Percentiles rank a stretch among this genome's conserved stretches.
These are phyloP conservation scores for Periconia digitata DNA, from an alignment of 2,329 filamentous ascomycete species.

Conservation along the genomic window DNA sequence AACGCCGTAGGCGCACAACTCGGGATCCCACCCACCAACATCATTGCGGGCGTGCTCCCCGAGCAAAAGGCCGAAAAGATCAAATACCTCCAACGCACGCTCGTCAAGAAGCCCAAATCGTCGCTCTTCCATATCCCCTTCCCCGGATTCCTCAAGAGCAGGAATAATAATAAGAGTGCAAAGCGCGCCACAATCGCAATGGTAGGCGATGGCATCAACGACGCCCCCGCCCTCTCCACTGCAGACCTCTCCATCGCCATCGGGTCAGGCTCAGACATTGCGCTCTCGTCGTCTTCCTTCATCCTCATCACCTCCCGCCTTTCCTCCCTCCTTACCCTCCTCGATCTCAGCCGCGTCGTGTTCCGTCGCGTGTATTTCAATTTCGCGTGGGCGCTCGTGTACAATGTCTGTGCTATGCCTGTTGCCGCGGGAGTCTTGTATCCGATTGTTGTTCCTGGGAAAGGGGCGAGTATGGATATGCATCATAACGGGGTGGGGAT, in stretches of 20 bases:
- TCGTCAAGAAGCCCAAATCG: conserved; percentile 23
- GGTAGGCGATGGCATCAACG: conserved; percentile 86
- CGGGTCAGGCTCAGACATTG: conserved; percentile 78
- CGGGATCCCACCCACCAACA: conserved; percentile 71
- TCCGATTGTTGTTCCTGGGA: too few relatives aligned
- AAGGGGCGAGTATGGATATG: conserved; percentile 51
- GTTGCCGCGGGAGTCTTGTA: conserved; percentile 81
- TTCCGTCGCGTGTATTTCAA: conserved; percentile 81
- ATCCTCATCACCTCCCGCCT: conserved; percentile 75
- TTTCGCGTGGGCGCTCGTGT: conserved; percentile 81
- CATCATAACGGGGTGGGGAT: conserved; percentile 33
- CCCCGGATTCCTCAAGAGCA: neutral
- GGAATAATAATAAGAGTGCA: neutral
- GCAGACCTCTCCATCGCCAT: conserved; percentile 84
- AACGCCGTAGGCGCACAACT: conserved; percentile 73
- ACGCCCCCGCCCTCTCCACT: conserved; percentile 76
- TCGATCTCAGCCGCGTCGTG: conserved; percentile 70
- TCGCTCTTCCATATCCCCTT: conserved; percentile 21
- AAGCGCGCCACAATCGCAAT: conserved; percentile 68
- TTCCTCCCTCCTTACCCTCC: conserved; percentile 68
- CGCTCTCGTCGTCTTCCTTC: conserved; percentile 79
- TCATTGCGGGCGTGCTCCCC: conserved; percentile 85
- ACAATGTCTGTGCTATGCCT: conserved; percentile 77
- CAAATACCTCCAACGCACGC: conserved; percentile 47
- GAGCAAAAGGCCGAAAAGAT: conserved; percentile 78